Evolutionary conservation across 331 rosid species (phyloP).

Genomic region (Cydonia oblonga): DNA sequence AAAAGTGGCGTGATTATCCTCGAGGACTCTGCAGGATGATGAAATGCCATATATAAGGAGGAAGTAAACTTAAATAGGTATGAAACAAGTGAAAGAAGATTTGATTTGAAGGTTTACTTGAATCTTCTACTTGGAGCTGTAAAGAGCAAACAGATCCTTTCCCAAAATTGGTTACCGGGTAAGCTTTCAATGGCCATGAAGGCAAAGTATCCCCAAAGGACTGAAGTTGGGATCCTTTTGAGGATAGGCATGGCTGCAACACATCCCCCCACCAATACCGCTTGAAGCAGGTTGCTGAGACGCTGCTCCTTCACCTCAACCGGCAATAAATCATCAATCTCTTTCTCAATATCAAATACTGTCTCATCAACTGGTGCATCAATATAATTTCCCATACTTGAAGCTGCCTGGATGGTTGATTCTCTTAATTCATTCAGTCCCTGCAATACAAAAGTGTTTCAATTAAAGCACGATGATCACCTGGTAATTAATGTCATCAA

Average conservation of each 20-base stretch:
- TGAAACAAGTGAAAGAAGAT: not conserved
- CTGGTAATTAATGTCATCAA: not conserved
- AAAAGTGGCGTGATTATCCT: constrained; percentile 86
- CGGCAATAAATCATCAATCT: constrained; percentile 84
- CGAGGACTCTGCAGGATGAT: constrained; percentile 67
- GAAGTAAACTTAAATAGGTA: not conserved
- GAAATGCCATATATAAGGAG: constrained; percentile 1
- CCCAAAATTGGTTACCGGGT: constrained; percentile 99
- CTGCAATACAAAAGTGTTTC: constrained; percentile 7
- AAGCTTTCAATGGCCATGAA: constrained; percentile 98
- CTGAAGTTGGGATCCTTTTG: constrained; percentile 90
- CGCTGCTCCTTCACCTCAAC: constrained; percentile 98
- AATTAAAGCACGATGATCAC: not conserved
- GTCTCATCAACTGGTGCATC: constrained; percentile 87
- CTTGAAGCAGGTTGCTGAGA: constrained; percentile 75
- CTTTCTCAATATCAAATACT: constrained; percentile 79
- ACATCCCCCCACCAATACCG: constrained; percentile 86
- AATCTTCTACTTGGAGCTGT: constrained; percentile 94
- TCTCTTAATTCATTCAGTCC: constrained; percentile 85
- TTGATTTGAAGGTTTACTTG: constrained; percentile 41
- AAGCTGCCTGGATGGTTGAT: constrained; percentile 74
- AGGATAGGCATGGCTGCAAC: constrained; percentile 97
- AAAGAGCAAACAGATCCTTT: constrained; percentile 78
- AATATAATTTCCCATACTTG: constrained; percentile 59
- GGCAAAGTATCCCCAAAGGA: constrained; percentile 98